phyloP scores from a whole-genome alignment of 2,329 filamentous ascomycete species.

The Exophiala alcalophila region DNA sequence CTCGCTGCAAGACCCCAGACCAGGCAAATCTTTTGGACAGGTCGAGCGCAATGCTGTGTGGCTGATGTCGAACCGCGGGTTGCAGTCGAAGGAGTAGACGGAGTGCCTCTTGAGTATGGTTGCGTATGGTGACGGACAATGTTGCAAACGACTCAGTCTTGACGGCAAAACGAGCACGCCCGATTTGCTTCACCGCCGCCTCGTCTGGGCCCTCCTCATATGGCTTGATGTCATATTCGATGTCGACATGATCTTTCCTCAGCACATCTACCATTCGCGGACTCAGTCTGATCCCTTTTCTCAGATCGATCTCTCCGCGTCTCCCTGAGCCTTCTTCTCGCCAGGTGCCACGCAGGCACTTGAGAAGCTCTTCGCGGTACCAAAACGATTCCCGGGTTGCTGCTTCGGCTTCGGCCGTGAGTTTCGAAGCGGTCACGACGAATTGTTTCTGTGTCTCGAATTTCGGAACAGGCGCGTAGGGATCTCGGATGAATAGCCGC shows the following conservation, averaged over 20 bases:
- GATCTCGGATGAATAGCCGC: slow-evolving; percentile 71
- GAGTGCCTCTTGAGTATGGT: slow-evolving; percentile 67
- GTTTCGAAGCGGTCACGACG: slow-evolving; percentile 76
- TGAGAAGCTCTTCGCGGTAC: slow-evolving; percentile 80
- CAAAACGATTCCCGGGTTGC: slow-evolving; percentile 80
- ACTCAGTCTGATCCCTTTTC: slow-evolving; percentile 62
- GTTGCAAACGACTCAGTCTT: slow-evolving; percentile 64
- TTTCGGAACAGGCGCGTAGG: slow-evolving; percentile 73
- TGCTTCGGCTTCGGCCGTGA: slow-evolving; percentile 75
- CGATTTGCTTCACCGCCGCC: slow-evolving; percentile 38
- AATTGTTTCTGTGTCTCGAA: slow-evolving; percentile 86
- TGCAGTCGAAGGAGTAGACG: slow-evolving; percentile 71
- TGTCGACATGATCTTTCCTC: slow-evolving; percentile 73
- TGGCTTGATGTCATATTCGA: slow-evolving; percentile 50
- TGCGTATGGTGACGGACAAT: slow-evolving; percentile 68
- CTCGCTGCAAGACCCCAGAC: slow-evolving; percentile 79
- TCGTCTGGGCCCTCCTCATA: slow-evolving; percentile 7
- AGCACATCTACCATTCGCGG: slow-evolving; percentile 79
- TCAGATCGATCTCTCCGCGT: slow-evolving; percentile 69
- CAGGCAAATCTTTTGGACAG: slow-evolving; percentile 77
- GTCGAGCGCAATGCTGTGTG: slow-evolving; percentile 71
- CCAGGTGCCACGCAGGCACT: slow-evolving; percentile 70
- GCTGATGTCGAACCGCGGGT: slow-evolving; percentile 71
- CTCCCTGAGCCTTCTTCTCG: slow-evolving; percentile 57
- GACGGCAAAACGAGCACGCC: slow-evolving; percentile 47